These are phyloP conservation scores for Protomyces inouyei DNA, from an alignment of 1,139 yeast species.

Conservation along the genomic window DNA sequence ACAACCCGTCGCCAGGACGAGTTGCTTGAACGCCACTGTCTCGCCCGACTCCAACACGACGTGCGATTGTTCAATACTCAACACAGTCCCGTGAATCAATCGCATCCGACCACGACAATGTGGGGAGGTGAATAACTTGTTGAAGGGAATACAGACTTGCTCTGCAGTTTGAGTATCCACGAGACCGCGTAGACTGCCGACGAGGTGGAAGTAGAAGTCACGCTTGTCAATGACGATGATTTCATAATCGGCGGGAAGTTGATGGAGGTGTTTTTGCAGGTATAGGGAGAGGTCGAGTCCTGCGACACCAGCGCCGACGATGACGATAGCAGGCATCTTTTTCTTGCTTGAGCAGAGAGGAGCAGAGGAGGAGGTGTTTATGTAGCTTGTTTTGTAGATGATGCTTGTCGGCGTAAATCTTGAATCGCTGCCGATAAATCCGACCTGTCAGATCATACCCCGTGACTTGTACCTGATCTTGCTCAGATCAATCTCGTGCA, in stretches of 20 bases:
- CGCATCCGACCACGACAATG: neutral
- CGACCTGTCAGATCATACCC: too few species aligned
- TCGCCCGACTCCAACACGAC: slow-evolving; percentile 3
- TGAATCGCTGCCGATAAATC: too few species aligned
- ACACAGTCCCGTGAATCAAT: slow-evolving; percentile 4
- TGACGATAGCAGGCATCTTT: slow-evolving; percentile 17
- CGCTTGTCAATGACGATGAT: slow-evolving; percentile 17
- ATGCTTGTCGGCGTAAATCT: too few species aligned
- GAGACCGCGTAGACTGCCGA: slow-evolving; percentile 14
- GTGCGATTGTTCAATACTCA: neutral
- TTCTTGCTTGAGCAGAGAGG: neutral
- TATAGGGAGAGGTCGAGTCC: slow-evolving; percentile 11
- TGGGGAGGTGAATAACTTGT: neutral
- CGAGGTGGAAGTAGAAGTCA: slow-evolving; percentile 15
- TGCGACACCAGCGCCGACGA: slow-evolving; percentile 25
- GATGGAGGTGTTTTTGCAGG: slow-evolving; percentile 8
- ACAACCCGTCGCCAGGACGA: slow-evolving; percentile 21
- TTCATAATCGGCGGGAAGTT: slow-evolving; percentile 11
- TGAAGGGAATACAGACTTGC: slow-evolving; percentile 18
- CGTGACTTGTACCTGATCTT: too few species aligned
- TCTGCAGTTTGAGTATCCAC: neutral
- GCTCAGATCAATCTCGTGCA: too few species aligned
- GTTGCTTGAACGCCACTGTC: neutral
- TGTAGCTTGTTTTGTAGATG: too few species aligned
- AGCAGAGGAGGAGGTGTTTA: too few species aligned